These are phyloP conservation scores for Calonectria ilicicola DNA, from an alignment of 2,329 filamentous ascomycete species.

Conservation along the genomic window DNA sequence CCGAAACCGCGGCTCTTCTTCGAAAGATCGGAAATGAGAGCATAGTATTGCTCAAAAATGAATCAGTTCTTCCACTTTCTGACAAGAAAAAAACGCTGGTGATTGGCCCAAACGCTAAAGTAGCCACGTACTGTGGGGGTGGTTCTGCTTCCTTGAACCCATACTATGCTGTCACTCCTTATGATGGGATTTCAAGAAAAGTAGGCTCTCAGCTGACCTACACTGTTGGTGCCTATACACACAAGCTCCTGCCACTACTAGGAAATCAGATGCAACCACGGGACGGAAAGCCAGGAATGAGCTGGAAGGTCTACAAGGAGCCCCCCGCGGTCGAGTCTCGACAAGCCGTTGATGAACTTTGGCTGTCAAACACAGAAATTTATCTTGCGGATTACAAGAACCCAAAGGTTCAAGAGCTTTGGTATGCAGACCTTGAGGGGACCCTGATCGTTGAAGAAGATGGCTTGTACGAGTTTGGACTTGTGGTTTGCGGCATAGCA, in stretches of 20 bases:
- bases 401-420: slow-evolving; percentile 27
- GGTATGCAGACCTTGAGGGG: slow-evolving; percentile 37
- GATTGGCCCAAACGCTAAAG: slow-evolving; percentile 65
- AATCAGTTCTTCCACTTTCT: not conserved
- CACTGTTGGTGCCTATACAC: slow-evolving; percentile 13
- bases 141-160: slow-evolving; percentile 47
- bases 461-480: slow-evolving; percentile 46
- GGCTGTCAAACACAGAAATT: not conserved
- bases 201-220: not conserved
- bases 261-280: not conserved
- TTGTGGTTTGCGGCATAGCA: slow-evolving; percentile 46
- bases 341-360: slow-evolving; percentile 28
- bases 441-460: slow-evolving; percentile 30
- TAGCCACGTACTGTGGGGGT: slow-evolving; percentile 44
- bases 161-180: slow-evolving; percentile 46
- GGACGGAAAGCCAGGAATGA: not conserved
- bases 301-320: slow-evolving; percentile 17
- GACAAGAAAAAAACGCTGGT: slow-evolving; percentile 38
- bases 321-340: not conserved
- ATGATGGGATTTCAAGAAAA: slow-evolving; percentile 40
- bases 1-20: not conserved
- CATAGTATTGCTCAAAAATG: not conserved
- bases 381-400: slow-evolving; percentile 40
- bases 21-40: not conserved
- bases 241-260: not conserved